Evolutionary conservation across 306 rosid genomes (phyloP).

Genomic region (Vigna hirtella): DNA sequence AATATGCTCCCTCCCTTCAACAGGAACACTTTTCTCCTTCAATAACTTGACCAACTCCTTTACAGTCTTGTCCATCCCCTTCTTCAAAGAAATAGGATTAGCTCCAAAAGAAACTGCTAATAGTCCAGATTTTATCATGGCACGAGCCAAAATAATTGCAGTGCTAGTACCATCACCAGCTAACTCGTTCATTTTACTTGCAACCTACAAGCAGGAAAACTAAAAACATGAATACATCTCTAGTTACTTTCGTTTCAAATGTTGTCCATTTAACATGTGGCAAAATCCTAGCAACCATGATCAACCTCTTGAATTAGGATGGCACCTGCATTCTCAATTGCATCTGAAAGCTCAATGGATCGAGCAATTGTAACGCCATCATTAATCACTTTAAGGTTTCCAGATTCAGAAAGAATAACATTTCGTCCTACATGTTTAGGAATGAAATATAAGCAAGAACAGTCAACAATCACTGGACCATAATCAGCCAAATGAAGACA

Average conservation of each 20-base stretch:
- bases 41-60: constrained; percentile 72
- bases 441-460: constrained; percentile 35
- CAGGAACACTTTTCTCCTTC: constrained; percentile 79
- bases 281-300: constrained; percentile 60
- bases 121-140: constrained; percentile 80
- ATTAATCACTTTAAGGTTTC: constrained; percentile 70
- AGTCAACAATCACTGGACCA: constrained; percentile 6
- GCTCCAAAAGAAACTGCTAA: constrained; percentile 90
- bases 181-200: constrained; percentile 85
- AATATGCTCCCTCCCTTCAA: constrained; percentile 84
- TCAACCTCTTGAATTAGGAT: constrained; percentile 97
- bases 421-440: constrained; percentile 75
- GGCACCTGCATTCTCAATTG: constrained; percentile 95
- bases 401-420: constrained; percentile 88
- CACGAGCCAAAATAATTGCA: constrained; percentile 89
- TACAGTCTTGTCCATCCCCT: constrained; percentile 90
- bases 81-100: constrained; percentile 87
- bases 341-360: constrained; percentile 86
- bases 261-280: constrained; percentile 35
- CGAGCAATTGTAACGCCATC: constrained; percentile 95
- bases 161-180: constrained; percentile 99
- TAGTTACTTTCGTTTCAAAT: constrained; percentile 18
- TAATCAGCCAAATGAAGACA: constrained; percentile 11
- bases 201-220: constrained; percentile 73
- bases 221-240: constrained; percentile 37